Evolutionary conservation across 345 rosid genomes (phyloP), one percentile per base, ranked within the genome.

Genomic region (Lepidium africanum): DNA sequence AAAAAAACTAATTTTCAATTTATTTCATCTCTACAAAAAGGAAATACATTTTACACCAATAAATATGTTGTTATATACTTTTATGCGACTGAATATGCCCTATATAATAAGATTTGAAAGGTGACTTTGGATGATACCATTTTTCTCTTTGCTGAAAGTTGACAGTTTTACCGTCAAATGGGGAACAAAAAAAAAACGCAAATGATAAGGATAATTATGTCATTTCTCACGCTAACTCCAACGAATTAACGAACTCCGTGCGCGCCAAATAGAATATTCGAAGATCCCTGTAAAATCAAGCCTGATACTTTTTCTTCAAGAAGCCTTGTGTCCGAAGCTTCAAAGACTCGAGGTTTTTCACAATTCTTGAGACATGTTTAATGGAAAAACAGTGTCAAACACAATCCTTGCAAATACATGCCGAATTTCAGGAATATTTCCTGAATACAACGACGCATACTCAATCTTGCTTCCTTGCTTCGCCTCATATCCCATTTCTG

Each of bases 321-420:
- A 46, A 55, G 45, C 23, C 40, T 45, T 43, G 64, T 21, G 25
- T 67, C 27, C 38, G 42, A 70, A 61, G 39, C 62, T 41, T 16
- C 1, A 51, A 2, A 63, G 19, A 56, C 10, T 40, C 2, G 14
- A 14, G 14, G 17, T 5, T 4, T 36, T 52, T 38, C 13, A 68
- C 59, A 15, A 15, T 42, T 68, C 59, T 33, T 48, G 32, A 37
- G 43, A 10, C 52, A 33, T 63, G 49, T 72, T 59, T 39, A 76
- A 66, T 8, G 96, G 97, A 72, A 80, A 94, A 11, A 91, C 71
- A 4, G 96, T 89, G 70, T 95, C 93, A 21, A 95, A 91, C 41
- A 89, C 89, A 49, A 87, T 78, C 82, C 96, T 86, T 5, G 96
- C 96, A 80, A 95, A 89, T 4, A 72, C 76, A 81, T 84, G 89